Evolutionary conservation across 2,329 filamentous ascomycete species (phyloP), one percentile per base, ranked within the genome.

Genomic region (Dothiorella sarmentorum): DNA sequence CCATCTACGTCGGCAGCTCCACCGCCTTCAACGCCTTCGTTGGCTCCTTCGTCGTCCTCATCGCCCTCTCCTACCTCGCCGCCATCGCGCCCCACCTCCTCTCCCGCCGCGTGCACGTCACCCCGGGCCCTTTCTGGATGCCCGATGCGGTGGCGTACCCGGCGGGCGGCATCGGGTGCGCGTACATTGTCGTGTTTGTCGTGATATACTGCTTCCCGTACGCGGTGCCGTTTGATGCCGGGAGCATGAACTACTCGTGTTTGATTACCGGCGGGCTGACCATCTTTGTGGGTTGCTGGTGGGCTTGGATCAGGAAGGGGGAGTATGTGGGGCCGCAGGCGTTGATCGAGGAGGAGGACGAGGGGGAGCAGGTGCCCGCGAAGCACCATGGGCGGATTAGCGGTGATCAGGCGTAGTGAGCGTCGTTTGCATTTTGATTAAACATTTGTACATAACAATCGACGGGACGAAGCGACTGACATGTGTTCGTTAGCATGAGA

Each of bases 11-110:
- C 1, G 86, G 82, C n/a, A 84, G 78, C 61, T 80, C 77, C 1
- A 86, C 84, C 0, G 87, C 87, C 0, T 90, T 89, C 72, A 81
- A 82, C 40, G 86, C 86, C 0, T 82, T 89, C 24, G 81, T 88
- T 7, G 84, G 84, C 9, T 80, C 76, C 0, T 85, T 83, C 67
- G 78, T 83, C 55, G 76, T 85, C 13, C 74, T 85, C 0, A 74
- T 75, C 3, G 80, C 80, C 0, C 66, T 81, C 9, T 85, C 82
- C 0, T 89, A 86, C 67, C 74, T 87, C 2, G 82, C 83, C 0
- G 84, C 85, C 6, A 85, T 90, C 56, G 70, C 89, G 2, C 76
- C 77, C 9, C 72, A 79, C 53, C 60, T 78, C 31, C 61, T 78
- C 2, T 71, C 71, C 1, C 62, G 71, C 15, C 65, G 76, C 7